A percentile compares a stretch with the other conserved stretches of the same genome.
Evolutionary conservation across 2,329 filamentous ascomycete genomes (phyloP).

Genomic region (Monosporascus sp.): DNA sequence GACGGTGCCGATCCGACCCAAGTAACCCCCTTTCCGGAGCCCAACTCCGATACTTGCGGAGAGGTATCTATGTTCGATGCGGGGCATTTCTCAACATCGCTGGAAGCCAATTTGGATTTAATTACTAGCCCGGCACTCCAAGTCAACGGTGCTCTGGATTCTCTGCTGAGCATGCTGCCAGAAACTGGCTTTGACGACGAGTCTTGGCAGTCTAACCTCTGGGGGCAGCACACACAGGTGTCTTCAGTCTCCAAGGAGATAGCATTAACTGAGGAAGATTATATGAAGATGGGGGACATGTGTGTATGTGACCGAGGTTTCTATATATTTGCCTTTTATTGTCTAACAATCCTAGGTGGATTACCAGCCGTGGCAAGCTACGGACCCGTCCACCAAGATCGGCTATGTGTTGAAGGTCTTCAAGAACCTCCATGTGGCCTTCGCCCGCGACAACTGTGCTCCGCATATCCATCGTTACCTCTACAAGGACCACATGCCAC

Average conservation of each 20-base stretch:
- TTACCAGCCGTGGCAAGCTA: constrained; percentile 22
- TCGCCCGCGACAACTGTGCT: constrained; percentile 32
- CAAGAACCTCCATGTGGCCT: constrained; percentile 24
- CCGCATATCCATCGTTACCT: constrained; percentile 39
- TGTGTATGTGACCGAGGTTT: constrained; percentile 14
- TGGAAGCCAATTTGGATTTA: constrained; percentile 4
- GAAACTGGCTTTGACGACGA: constrained; percentile 2
- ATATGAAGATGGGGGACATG: constrained; percentile 12
- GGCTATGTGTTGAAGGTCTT: constrained; percentile 29
- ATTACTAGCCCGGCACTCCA: constrained; percentile 3
- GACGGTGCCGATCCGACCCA: constrained; percentile 22
- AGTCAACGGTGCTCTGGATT: constrained; percentile 9
- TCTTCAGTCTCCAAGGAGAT: constrained; percentile 3
- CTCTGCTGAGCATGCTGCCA: constrained; percentile 8
- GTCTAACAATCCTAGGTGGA: constrained; percentile 9
- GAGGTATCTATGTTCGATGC: constrained; percentile 5
- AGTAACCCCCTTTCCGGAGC: constrained; percentile 26
- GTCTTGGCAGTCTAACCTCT: constrained; percentile 3
- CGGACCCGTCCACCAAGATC: constrained; percentile 34
- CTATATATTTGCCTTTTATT: neutral
- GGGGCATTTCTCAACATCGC: neutral
- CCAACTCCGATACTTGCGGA: constrained; percentile 18
- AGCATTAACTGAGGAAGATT: constrained; percentile 10
- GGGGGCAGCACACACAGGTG: constrained; percentile 1
- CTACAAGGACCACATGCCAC: constrained; percentile 34